phyloP scores from a whole-genome alignment of 257 asterid genomes.

The Solanum megistacrolobum region DNA sequence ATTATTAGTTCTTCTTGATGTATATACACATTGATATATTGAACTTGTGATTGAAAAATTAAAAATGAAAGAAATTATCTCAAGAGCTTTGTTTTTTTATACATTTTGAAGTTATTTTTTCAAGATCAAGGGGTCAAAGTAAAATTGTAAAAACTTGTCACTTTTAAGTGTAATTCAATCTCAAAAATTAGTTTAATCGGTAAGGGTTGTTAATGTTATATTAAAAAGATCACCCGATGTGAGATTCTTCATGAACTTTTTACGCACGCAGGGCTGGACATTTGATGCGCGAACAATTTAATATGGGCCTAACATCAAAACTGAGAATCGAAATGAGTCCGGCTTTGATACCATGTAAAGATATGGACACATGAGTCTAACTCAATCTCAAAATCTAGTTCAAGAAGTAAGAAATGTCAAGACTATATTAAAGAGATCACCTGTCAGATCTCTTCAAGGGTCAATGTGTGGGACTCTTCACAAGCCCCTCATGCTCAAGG shows the following conservation, averaged over 20 bases:
- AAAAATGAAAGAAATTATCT: neutral
- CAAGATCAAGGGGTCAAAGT: neutral
- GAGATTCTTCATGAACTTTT: neutral
- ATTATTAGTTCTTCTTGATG: neutral
- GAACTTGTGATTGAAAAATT: neutral
- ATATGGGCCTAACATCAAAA: rapidly evolving
- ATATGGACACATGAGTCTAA: neutral
- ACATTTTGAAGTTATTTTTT: neutral
- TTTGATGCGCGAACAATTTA: neutral
- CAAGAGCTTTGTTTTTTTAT: neutral
- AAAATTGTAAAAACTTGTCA: neutral
- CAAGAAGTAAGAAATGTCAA: neutral
- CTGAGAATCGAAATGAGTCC: neutral
- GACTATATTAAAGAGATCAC: neutral
- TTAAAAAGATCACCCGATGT: neutral
- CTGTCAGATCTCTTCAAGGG: neutral
- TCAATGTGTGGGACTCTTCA: neutral
- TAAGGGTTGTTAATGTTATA: neutral
- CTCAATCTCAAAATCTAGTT: neutral
- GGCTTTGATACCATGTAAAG: neutral
- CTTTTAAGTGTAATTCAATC: neutral
- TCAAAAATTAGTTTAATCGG: neutral
- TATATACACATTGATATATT: neutral
- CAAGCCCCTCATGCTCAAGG: neutral
- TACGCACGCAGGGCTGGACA: neutral